Evolutionary conservation across 306 rosid species (phyloP).

Genomic region (Malus sylvestris): DNA sequence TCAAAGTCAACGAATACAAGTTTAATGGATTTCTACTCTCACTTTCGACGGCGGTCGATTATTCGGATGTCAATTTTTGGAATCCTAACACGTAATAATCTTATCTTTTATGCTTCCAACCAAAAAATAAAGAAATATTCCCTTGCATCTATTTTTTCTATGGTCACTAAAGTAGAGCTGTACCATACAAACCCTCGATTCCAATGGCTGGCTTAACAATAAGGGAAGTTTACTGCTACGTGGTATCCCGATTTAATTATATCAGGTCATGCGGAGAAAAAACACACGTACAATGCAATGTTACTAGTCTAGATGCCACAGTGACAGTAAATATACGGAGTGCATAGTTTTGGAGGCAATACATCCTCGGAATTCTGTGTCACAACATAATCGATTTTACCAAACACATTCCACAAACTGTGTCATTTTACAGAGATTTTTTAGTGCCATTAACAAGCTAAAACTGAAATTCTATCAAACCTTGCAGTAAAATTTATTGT

Average conservation of each 20-base stretch:
- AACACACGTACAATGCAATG: no score
- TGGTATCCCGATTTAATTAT: no score
- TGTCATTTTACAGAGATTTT: constrained; percentile 6
- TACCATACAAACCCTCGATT: not conserved
- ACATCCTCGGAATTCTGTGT: not conserved
- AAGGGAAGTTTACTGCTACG: not conserved
- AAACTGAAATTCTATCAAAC: constrained; percentile 25
- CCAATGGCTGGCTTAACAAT: no score
- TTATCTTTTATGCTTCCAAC: not conserved
- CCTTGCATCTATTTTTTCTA: no score
- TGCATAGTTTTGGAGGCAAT: not conserved
- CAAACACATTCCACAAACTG: not conserved
- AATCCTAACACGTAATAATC: not conserved
- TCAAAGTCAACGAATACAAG: no score
- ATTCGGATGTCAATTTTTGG: no score
- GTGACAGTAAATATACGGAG: not conserved
- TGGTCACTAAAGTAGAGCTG: not conserved
- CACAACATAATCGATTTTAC: not conserved
- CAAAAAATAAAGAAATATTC: no score
- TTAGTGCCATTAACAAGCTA: constrained; percentile 20
- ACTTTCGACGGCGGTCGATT: no score
- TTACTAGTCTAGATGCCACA: no score
- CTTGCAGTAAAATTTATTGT: constrained; percentile 4
- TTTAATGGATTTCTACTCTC: no score
- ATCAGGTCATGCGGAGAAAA: not conserved